Base-by-base conservation (phyloP, 176 grass and related monocot species). In the Puccinellia tenuiflora region DNA sequence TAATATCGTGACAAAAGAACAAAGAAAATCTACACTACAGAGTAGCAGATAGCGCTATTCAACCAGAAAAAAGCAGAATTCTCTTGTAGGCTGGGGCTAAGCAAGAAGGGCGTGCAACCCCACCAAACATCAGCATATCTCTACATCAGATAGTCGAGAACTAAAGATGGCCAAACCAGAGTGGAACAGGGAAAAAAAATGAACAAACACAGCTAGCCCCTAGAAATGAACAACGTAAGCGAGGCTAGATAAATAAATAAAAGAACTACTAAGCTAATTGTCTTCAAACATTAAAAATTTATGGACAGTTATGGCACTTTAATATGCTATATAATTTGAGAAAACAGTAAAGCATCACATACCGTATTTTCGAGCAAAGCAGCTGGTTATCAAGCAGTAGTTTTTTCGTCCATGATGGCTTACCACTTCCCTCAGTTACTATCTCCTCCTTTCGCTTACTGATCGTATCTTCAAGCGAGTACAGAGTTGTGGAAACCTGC, bases 351-450 rank as follows among this genome's bases (percentile, higher is more conserved):
- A 68, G 67, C 7, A 86, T 40, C 48, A 62, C 37, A 18, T 81
- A 98, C 95, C 82, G 47, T 89, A 98, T 78, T 91, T 98, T 98
- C 3, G 92, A 98, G 90, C 92, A 88, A 85, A 98, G 95, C 46
- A 98, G 83, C 75, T 88, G 75, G 14, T 61, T 68, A 70, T 98
- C 84, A 73, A 86, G 86, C 30, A 98, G 70, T 78, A 98, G 78
- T 74, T 88, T 98, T 55, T 95, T 97, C 2, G 95, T 98, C 95
- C 95, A 98, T 73, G 95, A 98, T 69, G 88, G 85, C 51, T 98
- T 93, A 45, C 81, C 75, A 88, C 76, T 77, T 75, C 68, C 74
- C 72, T 84, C 55, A 48, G 67, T 76, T 21, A 89, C 82, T 56
- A 75, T 89, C 79, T 98, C 94, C 68, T 85, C 85, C 25, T 98